Percentiles rank a stretch among this genome's conserved stretches.
These are phyloP conservation scores for Penicillium verhagenii DNA, from an alignment of 495 filamentous ascomycete species.

Conservation along the genomic window DNA sequence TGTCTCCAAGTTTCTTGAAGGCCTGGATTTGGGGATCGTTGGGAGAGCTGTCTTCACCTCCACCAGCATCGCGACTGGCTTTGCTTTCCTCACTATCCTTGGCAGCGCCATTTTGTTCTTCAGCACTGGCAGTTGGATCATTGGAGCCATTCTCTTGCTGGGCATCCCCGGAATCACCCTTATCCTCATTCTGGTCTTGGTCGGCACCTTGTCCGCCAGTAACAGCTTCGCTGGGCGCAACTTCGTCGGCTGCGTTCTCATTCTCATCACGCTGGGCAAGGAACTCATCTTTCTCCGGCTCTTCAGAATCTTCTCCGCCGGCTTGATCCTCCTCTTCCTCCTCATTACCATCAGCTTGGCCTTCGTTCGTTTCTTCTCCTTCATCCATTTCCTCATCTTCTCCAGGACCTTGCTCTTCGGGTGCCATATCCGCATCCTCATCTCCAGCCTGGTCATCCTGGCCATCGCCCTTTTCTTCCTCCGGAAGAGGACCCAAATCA, in stretches of 20 bases:
- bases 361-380: conserved; percentile 31
- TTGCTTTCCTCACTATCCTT: conserved; percentile 49
- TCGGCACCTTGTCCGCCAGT: conserved; percentile 43
- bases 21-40: conserved; percentile 58
- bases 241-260: conserved; percentile 45
- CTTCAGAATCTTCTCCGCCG: conserved; percentile 48
- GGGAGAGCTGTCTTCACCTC: conserved; percentile 42
- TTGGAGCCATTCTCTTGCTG: conserved; percentile 50
- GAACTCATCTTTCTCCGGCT: conserved; percentile 43
- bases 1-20: conserved; percentile 91
- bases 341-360: conserved; percentile 39
- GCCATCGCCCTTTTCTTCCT: conserved; percentile 39
- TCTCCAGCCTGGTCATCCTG: conserved; percentile 36
- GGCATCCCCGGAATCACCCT: conserved; percentile 66
- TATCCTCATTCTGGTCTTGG: conserved; percentile 58
- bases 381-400: conserved; percentile 40
- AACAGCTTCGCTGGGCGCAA: conserved; percentile 48
- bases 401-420: conserved; percentile 34
- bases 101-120: conserved; percentile 41
- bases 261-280: conserved; percentile 44
- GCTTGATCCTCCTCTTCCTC: conserved; percentile 54
- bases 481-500: conserved; percentile 62
- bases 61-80: conserved; percentile 40
- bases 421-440: conserved; percentile 40
- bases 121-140: conserved; percentile 42